These are phyloP conservation scores for Xylaria sp. DNA, from an alignment of 495 filamentous ascomycete genomes.

Conservation along the genomic window DNA sequence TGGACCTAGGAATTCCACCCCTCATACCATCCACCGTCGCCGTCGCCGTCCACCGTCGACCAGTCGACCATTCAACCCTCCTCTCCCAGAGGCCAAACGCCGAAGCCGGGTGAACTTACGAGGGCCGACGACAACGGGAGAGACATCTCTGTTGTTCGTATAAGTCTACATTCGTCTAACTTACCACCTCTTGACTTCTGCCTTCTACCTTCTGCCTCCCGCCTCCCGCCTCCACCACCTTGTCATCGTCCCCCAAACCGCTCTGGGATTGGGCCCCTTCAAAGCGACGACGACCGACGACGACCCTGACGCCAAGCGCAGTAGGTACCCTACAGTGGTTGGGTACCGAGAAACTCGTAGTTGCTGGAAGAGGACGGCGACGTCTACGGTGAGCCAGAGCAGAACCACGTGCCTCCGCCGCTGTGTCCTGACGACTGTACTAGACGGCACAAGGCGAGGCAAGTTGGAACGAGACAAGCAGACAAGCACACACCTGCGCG, in stretches of 20 bases:
- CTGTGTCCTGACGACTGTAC: not conserved
- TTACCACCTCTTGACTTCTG: not conserved
- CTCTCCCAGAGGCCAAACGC: not conserved
- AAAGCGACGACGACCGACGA: not conserved
- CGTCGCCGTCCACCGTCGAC: not conserved
- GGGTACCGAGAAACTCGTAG: not conserved
- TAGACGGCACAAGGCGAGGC: constrained; percentile 10
- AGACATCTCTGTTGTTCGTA: constrained; percentile 10
- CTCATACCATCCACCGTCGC: not conserved
- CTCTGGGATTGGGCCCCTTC: not conserved
- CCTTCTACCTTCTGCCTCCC: not conserved
- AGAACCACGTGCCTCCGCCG: not conserved
- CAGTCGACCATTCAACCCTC: not conserved
- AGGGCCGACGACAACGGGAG: constrained; percentile 1
- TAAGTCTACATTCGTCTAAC: not conserved
- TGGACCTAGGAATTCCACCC: not conserved
- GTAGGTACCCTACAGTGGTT: not conserved
- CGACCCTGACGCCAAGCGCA: not conserved
- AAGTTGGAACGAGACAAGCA: constrained; percentile 10
- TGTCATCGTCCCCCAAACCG: not conserved
- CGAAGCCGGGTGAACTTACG: constrained; percentile 17
- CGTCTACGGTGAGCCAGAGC: not conserved
- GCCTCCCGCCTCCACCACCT: no score
- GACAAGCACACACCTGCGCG: constrained; percentile 1
- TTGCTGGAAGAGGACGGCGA: not conserved